Conservation (phyloP, 805 yeast genomes). For the Yamadazyma olivae region DNA sequence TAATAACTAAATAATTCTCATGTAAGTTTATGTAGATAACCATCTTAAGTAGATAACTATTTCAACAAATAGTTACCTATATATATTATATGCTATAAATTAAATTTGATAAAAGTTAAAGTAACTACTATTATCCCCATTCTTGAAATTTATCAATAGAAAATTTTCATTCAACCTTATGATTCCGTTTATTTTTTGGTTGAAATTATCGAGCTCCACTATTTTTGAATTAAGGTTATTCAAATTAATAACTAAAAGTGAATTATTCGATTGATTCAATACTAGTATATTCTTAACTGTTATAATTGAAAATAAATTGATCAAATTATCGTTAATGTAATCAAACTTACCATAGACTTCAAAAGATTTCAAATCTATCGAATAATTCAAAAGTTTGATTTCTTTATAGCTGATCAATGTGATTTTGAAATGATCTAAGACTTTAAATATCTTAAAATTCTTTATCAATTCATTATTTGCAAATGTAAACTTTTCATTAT, state of each 20-base stretch:
- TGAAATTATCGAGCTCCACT: slow-evolving; percentile 3
- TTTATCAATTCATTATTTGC: slow-evolving; percentile 10
- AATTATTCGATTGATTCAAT: slow-evolving; percentile 11
- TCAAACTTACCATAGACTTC: slow-evolving; percentile 6
- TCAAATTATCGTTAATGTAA: slow-evolving; percentile 10
- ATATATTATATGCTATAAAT: background rate
- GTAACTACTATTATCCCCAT: slow-evolving; percentile 9
- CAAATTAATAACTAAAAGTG: slow-evolving; percentile 10
- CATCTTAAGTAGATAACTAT: no score
- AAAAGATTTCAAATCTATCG: slow-evolving; percentile 4
- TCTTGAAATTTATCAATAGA: slow-evolving; percentile 9
- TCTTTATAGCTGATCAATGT: slow-evolving; percentile 8
- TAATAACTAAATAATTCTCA: no score
- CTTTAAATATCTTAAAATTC: slow-evolving; percentile 10
- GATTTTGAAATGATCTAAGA: slow-evolving; percentile 8
- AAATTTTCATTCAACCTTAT: slow-evolving; percentile 9
- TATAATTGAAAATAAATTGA: slow-evolving; percentile 10
- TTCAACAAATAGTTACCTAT: no score
- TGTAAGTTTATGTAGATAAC: no score
- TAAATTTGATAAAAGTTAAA: slow-evolving; percentile 12
- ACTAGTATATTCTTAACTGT: slow-evolving; percentile 10
- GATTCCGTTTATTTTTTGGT: slow-evolving; percentile 13
- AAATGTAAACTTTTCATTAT: slow-evolving; percentile 8
- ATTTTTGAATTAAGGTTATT: slow-evolving; percentile 3
- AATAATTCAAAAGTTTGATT: slow-evolving; percentile 2